These are phyloP conservation scores for Hyaloscypha hepaticicola DNA, from an alignment of 495 filamentous ascomycete species.

Conservation along the genomic window DNA sequence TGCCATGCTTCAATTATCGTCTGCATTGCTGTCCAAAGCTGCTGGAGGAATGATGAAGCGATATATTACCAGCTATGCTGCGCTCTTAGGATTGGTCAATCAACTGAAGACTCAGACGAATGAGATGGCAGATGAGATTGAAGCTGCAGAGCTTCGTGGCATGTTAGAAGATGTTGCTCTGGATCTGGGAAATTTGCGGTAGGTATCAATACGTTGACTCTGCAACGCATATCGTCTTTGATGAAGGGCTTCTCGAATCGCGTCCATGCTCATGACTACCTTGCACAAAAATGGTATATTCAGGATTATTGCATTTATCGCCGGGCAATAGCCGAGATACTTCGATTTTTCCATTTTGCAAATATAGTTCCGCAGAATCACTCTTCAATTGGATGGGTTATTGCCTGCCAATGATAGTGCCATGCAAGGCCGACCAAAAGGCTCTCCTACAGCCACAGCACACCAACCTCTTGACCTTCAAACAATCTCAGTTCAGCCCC, in stretches of 20 bases:
- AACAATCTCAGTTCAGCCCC: not conserved
- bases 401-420: conserved; percentile 11
- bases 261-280: too few relatives aligned
- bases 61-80: conserved; percentile 42
- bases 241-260: too few relatives aligned
- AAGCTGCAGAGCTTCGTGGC: conserved; percentile 29
- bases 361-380: too few relatives aligned
- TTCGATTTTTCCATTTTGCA: too few relatives aligned
- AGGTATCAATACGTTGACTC: not conserved
- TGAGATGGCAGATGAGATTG: conserved; percentile 21
- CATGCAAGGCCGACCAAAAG: not conserved
- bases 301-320: too few relatives aligned
- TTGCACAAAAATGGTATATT: too few relatives aligned
- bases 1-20: conserved; percentile 50
- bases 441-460: not conserved
- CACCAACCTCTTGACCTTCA: not conserved
- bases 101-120: conserved; percentile 32
- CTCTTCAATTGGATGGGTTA: not conserved
- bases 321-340: too few relatives aligned
- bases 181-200: conserved; percentile 27
- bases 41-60: conserved; percentile 43
- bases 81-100: conserved; percentile 41
- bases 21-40: conserved; percentile 46
- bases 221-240: too few relatives aligned
- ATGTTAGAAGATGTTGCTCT: conserved; percentile 31